These are phyloP conservation scores for Mycena venus DNA, from an alignment of 768 basidiomycete species.

Conservation along the genomic window DNA sequence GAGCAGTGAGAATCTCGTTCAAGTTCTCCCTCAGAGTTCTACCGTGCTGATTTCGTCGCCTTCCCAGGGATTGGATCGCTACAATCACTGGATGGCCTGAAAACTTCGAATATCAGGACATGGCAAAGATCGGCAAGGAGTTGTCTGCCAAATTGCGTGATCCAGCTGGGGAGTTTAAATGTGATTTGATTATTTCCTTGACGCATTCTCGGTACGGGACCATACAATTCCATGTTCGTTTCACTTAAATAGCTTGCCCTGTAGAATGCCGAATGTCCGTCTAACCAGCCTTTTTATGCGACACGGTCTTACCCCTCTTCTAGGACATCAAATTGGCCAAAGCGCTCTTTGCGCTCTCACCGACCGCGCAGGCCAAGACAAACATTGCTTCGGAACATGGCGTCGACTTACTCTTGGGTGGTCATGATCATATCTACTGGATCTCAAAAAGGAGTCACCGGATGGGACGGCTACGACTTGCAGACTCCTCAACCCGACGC, in stretches of 20 bases:
- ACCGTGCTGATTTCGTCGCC: slow-evolving; percentile 1
- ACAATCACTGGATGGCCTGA: slow-evolving; percentile 77
- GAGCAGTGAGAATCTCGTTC: slow-evolving; percentile 65
- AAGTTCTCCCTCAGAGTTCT: slow-evolving; percentile 5
- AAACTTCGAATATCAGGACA: slow-evolving; percentile 69
- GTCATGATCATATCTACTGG: slow-evolving; percentile 74
- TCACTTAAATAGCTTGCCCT: background rate
- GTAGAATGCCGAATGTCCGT: slow-evolving; percentile 47
- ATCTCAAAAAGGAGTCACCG: slow-evolving; percentile 62
- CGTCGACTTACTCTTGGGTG: slow-evolving; percentile 6
- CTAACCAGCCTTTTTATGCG: background rate
- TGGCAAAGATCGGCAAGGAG: slow-evolving; percentile 66
- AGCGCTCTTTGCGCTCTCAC: slow-evolving; percentile 50
- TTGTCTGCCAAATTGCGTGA: slow-evolving; percentile 70
- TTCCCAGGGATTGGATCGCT: slow-evolving; percentile 34
- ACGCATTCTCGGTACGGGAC: slow-evolving; percentile 21
- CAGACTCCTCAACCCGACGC: slow-evolving; percentile 55
- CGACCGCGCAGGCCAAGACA: slow-evolving; percentile 46
- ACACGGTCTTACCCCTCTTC: background rate
- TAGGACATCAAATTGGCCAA: slow-evolving; percentile 67
- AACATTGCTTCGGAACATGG: slow-evolving; percentile 12
- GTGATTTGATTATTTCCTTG: slow-evolving; percentile 22
- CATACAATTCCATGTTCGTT: slow-evolving; percentile 6
- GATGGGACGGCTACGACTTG: slow-evolving; percentile 64
- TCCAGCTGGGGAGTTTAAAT: slow-evolving; percentile 43